These are phyloP conservation scores for Colletotrichum musicola DNA, from an alignment of 2,329 filamentous ascomycete genomes.

Conservation along the genomic window DNA sequence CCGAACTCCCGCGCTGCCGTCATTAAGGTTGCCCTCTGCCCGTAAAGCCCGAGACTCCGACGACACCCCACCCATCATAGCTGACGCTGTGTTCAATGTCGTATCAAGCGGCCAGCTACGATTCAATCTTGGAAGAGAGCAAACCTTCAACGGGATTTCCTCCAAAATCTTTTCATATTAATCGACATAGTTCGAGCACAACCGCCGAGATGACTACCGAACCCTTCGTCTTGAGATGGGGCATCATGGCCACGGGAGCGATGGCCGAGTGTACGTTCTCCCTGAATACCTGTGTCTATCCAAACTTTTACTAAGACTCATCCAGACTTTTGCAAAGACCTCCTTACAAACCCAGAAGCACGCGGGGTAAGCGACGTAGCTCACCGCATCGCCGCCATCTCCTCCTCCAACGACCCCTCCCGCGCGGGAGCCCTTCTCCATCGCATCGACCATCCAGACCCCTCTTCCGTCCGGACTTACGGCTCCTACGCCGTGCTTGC, in stretches of 20 bases:
- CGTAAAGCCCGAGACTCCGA: too few relatives aligned
- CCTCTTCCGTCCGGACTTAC: constrained; percentile 77
- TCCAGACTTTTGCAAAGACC: constrained; percentile 78
- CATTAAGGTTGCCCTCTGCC: background rate
- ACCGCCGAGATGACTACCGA: constrained; percentile 55
- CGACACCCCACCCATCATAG: too few relatives aligned
- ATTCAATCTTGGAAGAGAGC: too few relatives aligned
- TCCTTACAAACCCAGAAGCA: constrained; percentile 77
- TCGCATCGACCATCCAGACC: constrained; percentile 75
- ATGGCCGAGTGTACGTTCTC: constrained; percentile 65
- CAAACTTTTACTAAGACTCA: background rate
- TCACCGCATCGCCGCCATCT: constrained; percentile 79
- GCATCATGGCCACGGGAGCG: constrained; percentile 70
- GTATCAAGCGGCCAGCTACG: too few relatives aligned
- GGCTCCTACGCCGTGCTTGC: constrained; percentile 87
- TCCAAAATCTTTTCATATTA: too few relatives aligned
- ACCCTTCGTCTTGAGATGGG: constrained; percentile 66
- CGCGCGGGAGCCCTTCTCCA: constrained; percentile 87
- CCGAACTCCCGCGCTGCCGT: background rate
- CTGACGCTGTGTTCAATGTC: too few relatives aligned
- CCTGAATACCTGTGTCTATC: background rate
- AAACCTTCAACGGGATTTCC: too few relatives aligned
- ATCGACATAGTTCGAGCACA: background rate
- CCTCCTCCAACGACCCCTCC: constrained; percentile 82
- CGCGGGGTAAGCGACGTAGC: constrained; percentile 79